Evolutionary conservation across 2,329 filamentous ascomycete species (phyloP).

Genomic region (Pseudocercospora fuligena): DNA sequence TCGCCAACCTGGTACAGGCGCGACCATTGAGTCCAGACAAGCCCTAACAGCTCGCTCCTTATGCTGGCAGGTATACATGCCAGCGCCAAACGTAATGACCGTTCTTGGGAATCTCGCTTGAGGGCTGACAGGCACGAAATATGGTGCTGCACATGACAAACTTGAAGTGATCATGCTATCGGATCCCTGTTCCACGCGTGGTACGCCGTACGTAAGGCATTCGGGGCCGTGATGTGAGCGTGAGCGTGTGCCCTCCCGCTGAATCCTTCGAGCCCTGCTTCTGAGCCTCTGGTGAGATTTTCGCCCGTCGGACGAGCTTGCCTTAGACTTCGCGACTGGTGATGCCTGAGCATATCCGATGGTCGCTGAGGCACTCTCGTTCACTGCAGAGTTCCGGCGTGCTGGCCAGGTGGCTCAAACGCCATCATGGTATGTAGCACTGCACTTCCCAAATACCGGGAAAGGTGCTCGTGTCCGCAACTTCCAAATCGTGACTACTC

Average conservation of each 20-base stretch:
- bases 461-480: neutral
- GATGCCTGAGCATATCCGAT: neutral
- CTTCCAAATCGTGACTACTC: slow-evolving; percentile 1
- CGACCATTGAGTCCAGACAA: neutral
- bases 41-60: neutral
- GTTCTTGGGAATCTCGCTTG: neutral
- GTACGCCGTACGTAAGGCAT: slow-evolving; percentile 1
- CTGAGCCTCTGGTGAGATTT: neutral
- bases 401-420: neutral
- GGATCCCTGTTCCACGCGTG: neutral
- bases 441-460: neutral
- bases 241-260: neutral
- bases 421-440: neutral
- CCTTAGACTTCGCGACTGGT: neutral
- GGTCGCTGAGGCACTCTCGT: neutral
- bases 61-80: neutral
- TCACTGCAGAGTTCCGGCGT: neutral
- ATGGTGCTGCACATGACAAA: neutral
- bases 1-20: neutral
- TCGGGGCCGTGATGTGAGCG: neutral
- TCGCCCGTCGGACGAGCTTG: neutral
- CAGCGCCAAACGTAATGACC: neutral
- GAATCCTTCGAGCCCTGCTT: slow-evolving; percentile 1
- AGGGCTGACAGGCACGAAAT: neutral
- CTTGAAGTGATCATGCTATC: neutral